Base-by-base conservation (phyloP, 2,329 filamentous ascomycete species). In the Fusarium sp. region DNA sequence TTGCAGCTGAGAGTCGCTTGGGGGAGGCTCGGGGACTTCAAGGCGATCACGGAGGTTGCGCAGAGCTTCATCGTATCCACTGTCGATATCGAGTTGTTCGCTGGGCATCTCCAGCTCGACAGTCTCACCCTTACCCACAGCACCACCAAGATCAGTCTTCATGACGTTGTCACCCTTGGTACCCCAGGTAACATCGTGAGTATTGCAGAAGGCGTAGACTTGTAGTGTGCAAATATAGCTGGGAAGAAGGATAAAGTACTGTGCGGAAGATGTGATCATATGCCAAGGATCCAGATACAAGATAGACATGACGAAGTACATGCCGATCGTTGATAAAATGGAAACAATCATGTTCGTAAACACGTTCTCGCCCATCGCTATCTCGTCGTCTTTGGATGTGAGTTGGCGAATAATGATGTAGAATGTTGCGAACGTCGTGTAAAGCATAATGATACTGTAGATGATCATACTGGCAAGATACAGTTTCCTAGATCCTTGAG, bases 211-310 rank as follows among this genome's bases (percentile, higher is more conserved):
- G 44, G 96, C 96, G 81, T 99, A 99, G 21, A 98, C 94, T 80
- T 99, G 96, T 4, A 99, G 86, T 0, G 93, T 98, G 84, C 96
- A 98, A 81, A 99, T 97, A 83, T 98, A 99, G 41, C 87, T 91
- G 0, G 96, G 96, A 37, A 99, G 85, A 26, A 99, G 89, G 48
- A 94, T 87, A 79, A 99, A 98, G 84, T 99, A 99, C 79, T 98
- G 94, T 1, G 86, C 88, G 0, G 93, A 90, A 1, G 91, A 95
- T 14, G 96, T 99, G 82, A 99, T 92, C 92, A 99, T 96, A 84
- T 99, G 96, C 96, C 96, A 99, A 0, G 96, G 96, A 74, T 99
- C 97, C 48, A 99, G 88, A 81, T 99, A 99, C 65, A 99, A 82
- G 82, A 99, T 93, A 25, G 92, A 96, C 90, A 97, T 97, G 81